Evolutionary conservation across 208 protist species (phyloP), one percentile per base, ranked within the genome.

Genomic region (Crithidia acanthocephali): DNA sequence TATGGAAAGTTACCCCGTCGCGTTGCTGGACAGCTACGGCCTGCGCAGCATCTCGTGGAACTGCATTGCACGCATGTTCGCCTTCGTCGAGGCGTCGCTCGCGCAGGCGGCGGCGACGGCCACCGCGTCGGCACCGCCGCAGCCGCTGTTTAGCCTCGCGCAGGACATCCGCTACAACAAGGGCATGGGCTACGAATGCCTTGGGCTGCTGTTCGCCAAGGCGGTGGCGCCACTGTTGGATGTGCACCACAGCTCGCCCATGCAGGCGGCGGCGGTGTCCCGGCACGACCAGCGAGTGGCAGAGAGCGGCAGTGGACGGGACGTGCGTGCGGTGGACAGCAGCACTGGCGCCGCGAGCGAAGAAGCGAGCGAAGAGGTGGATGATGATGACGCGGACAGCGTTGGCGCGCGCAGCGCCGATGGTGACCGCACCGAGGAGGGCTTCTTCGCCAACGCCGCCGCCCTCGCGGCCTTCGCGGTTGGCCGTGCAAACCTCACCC

Each of bases 91-190:
- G 61, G 70, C 47, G 32, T 84, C 80, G 37, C 79, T 89, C 50
- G 62, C 52, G 27, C 44, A 44, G 47, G 20, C 15, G 40, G 9
- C 55, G 52, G 59, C 6, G 28, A 33, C 9, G 27, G 35, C 35
- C 5, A 40, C 35, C 8, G 35, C 35, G 11, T 40, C 22, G 11
- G 47, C 22, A 6, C 22, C 20, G 37, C 37, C 15, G 30, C 42
- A 35, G 60, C 40, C 7, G 66, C 65, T 88, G 10, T 93, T 91
- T 67, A 65, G 88, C 59, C 68, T 91, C 15, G 76, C 77, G 27
- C 45, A 90, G 16, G 92, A 97, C 48, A 60, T 95, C 13, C 92
- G 89, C 25, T 97, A 92, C 80, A 97, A 97, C 68, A 86, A 88
- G 30, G 92, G 92, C 10, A 75, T 93, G 30, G 92, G 92, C 28